Conservation (phyloP, 805 yeast species). For the Monosporozyma siamensis region DNA sequence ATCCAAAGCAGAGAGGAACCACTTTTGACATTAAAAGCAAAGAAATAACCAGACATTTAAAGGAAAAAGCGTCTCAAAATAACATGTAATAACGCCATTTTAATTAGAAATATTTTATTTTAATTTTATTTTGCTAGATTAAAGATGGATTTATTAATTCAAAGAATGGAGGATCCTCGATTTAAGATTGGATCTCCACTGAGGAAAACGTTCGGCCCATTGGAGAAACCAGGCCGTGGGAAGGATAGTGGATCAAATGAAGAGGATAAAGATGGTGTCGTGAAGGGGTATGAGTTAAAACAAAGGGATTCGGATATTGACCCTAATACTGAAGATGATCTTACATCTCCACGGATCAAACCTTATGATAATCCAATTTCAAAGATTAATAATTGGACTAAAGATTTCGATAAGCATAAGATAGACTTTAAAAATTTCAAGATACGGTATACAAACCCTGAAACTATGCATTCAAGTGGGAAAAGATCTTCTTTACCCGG, state of each 20-base stretch:
- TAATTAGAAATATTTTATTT: too few relatives aligned
- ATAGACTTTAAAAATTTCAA: background rate
- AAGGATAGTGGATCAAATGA: background rate
- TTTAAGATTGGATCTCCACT: background rate
- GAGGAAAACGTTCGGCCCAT: background rate
- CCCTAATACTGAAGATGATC: background rate
- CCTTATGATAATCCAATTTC: background rate
- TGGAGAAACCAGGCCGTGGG: background rate
- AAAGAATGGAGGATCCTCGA: conserved; percentile 7
- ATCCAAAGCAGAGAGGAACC: too few relatives aligned
- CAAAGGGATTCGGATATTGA: background rate
- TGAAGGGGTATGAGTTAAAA: background rate
- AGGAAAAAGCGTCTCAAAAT: too few relatives aligned
- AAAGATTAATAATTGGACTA: background rate
- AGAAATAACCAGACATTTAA: too few relatives aligned
- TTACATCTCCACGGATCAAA: background rate
- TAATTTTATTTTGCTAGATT: too few relatives aligned
- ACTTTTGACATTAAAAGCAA: too few relatives aligned
- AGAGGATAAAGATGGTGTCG: background rate
- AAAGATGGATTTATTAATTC: conserved; percentile 9
- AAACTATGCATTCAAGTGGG: background rate
- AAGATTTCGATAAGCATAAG: background rate
- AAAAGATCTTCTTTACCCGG: background rate
- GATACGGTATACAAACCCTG: background rate
- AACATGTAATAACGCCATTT: too few relatives aligned